These are phyloP conservation scores for Thecaphora frezii DNA, from an alignment of 1,284 basidiomycete genomes.

Conservation along the genomic window DNA sequence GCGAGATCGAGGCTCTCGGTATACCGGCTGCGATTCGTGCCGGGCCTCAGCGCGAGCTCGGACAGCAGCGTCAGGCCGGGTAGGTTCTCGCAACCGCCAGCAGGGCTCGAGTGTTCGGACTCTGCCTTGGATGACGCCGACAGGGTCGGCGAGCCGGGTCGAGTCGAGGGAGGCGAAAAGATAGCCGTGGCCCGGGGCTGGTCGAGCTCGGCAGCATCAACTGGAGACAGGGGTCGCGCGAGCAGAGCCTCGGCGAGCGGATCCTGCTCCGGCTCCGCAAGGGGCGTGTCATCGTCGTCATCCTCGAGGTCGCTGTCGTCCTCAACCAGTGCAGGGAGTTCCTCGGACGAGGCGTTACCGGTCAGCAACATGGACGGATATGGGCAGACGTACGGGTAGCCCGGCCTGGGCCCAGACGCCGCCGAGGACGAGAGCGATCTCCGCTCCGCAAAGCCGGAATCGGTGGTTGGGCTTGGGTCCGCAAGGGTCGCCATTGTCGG, in stretches of 20 bases:
- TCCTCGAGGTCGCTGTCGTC: constrained; percentile 36
- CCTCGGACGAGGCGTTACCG: constrained; percentile 19
- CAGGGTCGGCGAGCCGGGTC: not conserved
- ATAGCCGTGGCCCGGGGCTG: not conserved
- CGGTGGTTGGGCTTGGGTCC: not conserved
- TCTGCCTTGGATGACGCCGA: not conserved
- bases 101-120: not conserved
- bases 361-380: constrained; percentile 11
- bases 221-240: constrained; percentile 17
- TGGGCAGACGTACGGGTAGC: constrained; percentile 34
- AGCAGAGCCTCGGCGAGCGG: constrained; percentile 2
- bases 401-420: constrained; percentile 12
- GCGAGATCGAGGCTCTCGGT: not conserved
- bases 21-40: not conserved
- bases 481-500: not conserved
- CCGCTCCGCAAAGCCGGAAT: constrained; percentile 28
- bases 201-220: not conserved
- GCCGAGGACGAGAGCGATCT: constrained; percentile 13
- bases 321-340: constrained; percentile 33
- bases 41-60: not conserved
- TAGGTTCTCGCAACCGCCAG: not conserved
- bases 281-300: constrained; percentile 20
- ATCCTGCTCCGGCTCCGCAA: not conserved
- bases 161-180: not conserved
- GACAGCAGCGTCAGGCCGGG: not conserved